A percentile compares a stretch with the other conserved stretches of the same genome.
These are phyloP conservation scores for Rhododendron henanense DNA, from an alignment of 148 eudicot genomes.

Conservation along the genomic window DNA sequence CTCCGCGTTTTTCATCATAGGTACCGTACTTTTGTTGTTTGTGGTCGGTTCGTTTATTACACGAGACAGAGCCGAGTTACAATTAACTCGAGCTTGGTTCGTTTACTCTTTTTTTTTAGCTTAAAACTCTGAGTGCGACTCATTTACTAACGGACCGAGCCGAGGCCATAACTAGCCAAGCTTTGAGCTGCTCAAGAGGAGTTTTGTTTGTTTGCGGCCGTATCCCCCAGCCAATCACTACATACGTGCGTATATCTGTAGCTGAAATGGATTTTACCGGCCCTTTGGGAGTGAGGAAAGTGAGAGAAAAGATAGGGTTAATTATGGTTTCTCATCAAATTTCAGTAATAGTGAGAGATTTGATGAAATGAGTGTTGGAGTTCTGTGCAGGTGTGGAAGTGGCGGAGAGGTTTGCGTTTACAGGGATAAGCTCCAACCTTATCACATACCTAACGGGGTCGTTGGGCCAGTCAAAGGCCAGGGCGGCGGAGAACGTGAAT, in stretches of 20 bases:
- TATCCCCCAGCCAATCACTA: background rate
- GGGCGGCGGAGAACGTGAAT: constrained; percentile 45
- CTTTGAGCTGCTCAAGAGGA: too few species aligned
- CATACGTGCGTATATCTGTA: background rate
- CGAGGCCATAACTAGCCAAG: too few species aligned
- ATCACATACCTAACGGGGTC: constrained; percentile 48
- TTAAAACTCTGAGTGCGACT: too few species aligned
- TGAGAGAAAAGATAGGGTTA: background rate
- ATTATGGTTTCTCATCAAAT: background rate
- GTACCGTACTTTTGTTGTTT: constrained; percentile 11
- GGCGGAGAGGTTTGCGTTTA: constrained; percentile 50
- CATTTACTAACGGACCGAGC: too few species aligned
- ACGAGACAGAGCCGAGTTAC: too few species aligned
- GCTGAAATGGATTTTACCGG: background rate
- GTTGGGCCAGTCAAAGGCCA: constrained; percentile 44
- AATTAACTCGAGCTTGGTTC: too few species aligned
- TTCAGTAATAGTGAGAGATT: background rate
- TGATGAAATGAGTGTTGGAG: background rate
- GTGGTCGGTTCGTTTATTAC: too few species aligned
- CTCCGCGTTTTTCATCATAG: constrained; percentile 48
- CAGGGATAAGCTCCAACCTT: constrained; percentile 41
- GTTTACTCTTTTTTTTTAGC: too few species aligned
- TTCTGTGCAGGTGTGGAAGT: constrained; percentile 36
- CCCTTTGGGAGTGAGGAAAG: background rate
- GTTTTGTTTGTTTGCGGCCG: too few species aligned